These are phyloP conservation scores for Phialophora chinensis DNA, from an alignment of 2,329 filamentous ascomycete genomes.

Conservation along the genomic window DNA sequence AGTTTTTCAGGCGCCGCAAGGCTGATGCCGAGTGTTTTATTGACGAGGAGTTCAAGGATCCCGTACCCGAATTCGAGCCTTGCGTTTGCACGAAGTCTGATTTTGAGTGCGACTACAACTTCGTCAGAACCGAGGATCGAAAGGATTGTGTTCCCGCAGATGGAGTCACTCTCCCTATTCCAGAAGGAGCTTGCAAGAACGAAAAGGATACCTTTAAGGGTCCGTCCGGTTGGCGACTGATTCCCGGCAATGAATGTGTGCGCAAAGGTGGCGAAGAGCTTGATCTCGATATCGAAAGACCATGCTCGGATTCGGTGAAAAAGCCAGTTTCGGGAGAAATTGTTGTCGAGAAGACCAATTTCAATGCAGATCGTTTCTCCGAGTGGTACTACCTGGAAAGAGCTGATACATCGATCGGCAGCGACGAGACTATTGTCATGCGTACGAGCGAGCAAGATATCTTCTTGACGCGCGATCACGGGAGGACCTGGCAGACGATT, in stretches of 20 bases:
- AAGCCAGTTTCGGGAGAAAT: constrained; percentile 70
- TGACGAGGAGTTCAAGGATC: constrained; percentile 81
- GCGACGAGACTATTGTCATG: constrained; percentile 76
- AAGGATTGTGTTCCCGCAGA: constrained; percentile 69
- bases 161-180: constrained; percentile 64
- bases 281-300: constrained; percentile 73
- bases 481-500: constrained; percentile 79
- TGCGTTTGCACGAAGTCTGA: constrained; percentile 85
- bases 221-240: constrained; percentile 88
- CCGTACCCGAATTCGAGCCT: constrained; percentile 69
- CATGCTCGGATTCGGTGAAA: constrained; percentile 70
- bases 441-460: constrained; percentile 65
- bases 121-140: constrained; percentile 69
- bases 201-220: constrained; percentile 77
- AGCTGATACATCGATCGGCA: constrained; percentile 64
- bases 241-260: constrained; percentile 80
- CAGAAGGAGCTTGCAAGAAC: constrained; percentile 75
- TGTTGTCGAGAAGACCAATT: constrained; percentile 63
- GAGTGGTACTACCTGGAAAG: constrained; percentile 80
- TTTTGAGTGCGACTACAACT: constrained; percentile 97
- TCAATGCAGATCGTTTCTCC: constrained; percentile 64
- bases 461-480: constrained; percentile 81
- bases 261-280: constrained; percentile 66
- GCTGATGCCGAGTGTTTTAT: constrained; percentile 88
- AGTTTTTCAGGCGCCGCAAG: constrained; percentile 84